These are phyloP conservation scores for Mucuna pruriens DNA, from an alignment of 306 rosid species.

Conservation along the genomic window DNA sequence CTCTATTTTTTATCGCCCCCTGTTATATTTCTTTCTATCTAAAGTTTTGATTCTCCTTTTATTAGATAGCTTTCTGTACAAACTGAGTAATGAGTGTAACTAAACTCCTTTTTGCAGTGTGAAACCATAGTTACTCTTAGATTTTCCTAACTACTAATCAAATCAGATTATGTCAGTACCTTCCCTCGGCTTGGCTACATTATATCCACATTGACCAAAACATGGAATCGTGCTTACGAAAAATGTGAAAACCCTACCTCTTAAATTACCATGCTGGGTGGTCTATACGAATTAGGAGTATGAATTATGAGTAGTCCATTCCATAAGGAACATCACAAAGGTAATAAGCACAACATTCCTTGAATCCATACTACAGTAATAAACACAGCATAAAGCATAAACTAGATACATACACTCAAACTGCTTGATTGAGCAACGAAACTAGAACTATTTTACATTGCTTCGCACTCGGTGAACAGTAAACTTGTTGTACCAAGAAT, in stretches of 20 bases:
- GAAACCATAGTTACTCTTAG: too few species aligned
- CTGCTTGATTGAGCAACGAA: constrained; percentile 1
- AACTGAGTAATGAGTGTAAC: too few species aligned
- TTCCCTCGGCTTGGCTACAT: too few species aligned
- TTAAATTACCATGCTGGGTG: neutral
- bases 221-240: neutral
- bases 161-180: too few species aligned
- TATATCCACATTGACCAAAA: neutral
- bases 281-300: neutral
- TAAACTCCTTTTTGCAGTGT: too few species aligned
- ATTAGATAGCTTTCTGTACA: too few species aligned
- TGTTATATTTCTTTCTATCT: too few species aligned
- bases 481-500: neutral
- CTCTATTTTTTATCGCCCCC: too few species aligned
- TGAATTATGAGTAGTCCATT: neutral
- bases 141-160: neutral
- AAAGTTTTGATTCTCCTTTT: too few species aligned
- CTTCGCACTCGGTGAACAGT: neutral
- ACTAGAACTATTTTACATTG: constrained; percentile 29
- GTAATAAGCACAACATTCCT: neutral
- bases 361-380: neutral
- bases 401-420: neutral
- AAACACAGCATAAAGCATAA: neutral
- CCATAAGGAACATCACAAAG: neutral
- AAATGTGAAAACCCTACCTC: neutral